A percentile compares a stretch with the other conserved stretches of the same genome.
phyloP scores from a whole-genome alignment of 2,329 filamentous ascomycete genomes.

The Akanthomyces dipterigenus region DNA sequence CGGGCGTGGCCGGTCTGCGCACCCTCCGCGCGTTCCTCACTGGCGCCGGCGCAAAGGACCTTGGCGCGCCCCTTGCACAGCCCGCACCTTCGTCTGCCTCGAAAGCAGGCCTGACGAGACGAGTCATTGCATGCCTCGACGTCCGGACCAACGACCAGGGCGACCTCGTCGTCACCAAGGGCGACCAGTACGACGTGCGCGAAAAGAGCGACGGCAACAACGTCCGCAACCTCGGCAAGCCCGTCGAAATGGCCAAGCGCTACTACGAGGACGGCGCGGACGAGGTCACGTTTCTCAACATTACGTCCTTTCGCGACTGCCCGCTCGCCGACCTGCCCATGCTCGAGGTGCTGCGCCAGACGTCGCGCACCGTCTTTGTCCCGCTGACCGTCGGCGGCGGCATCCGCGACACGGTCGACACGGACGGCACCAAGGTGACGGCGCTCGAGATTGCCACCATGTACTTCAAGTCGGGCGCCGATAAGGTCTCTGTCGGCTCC shows the following conservation, averaged over 20 bases:
- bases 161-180: constrained; percentile 95
- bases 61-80: constrained; percentile 26
- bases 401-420: constrained; percentile 87
- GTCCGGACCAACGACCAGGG: constrained; percentile 91
- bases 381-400: constrained; percentile 93
- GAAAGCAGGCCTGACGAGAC: constrained; percentile 72
- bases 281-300: constrained; percentile 96
- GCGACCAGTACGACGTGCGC: constrained; percentile 96
- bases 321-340: constrained; percentile 89
- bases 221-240: constrained; percentile 93
- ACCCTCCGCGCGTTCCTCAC: constrained; percentile 80
- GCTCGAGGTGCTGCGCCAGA: constrained; percentile 83
- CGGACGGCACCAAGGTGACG: constrained; percentile 76
- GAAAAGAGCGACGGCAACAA: constrained; percentile 63
- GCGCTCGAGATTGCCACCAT: constrained; percentile 90
- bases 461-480: constrained; percentile 95
- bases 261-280: constrained; percentile 98
- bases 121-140: constrained; percentile 93
- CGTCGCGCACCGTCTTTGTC: constrained; percentile 89
- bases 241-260: constrained; percentile 83
- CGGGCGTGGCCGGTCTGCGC: constrained; percentile 78
- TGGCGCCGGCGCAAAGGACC: constrained; percentile 52
- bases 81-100: neutral
- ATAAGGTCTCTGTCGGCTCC: constrained; percentile 95
- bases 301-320: constrained; percentile 94